These are phyloP conservation scores for Neurospora terricola DNA, from an alignment of 495 filamentous ascomycete genomes.

Conservation along the genomic window DNA sequence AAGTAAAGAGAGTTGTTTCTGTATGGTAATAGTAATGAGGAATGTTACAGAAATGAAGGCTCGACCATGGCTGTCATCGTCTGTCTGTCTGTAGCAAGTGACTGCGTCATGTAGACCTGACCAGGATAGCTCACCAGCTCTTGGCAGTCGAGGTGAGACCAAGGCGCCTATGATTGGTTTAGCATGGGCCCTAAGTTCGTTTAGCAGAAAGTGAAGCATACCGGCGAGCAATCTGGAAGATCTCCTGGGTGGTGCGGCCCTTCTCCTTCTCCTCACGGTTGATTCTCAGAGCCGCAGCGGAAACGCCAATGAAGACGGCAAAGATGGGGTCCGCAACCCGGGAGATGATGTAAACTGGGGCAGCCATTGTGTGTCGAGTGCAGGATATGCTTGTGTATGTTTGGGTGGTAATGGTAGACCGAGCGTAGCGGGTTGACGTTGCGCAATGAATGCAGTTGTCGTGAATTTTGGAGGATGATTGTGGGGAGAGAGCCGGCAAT, in stretches of 20 bases:
- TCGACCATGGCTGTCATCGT: not conserved
- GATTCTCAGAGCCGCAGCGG: slow-evolving; percentile 57
- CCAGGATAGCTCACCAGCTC: slow-evolving; percentile 6
- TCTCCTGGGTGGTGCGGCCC: slow-evolving; percentile 44
- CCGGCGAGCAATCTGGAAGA: slow-evolving; percentile 38
- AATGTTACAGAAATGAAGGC: not conserved
- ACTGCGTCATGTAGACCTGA: not conserved
- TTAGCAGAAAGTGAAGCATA: slow-evolving; percentile 15
- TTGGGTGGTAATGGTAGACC: not conserved
- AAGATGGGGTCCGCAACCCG: slow-evolving; percentile 80
- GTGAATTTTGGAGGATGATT: not conserved
- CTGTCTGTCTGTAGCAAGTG: not conserved
- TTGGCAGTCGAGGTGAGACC: slow-evolving; percentile 8
- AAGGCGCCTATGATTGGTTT: slow-evolving; percentile 13
- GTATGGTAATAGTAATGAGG: not conserved
- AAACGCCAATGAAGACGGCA: slow-evolving; percentile 64
- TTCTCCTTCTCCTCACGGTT: slow-evolving; percentile 74
- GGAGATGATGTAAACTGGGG: slow-evolving; percentile 46
- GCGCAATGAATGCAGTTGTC: not conserved
- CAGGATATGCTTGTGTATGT: not conserved
- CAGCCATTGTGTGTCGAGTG: slow-evolving; percentile 29
- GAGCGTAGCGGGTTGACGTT: not conserved
- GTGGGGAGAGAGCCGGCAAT: not conserved
- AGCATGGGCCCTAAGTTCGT: not conserved
- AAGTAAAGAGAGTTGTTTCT: not conserved